Evolutionary conservation across 2,329 filamentous ascomycete species (phyloP).

Genomic region (Colletotrichum destructivum): DNA sequence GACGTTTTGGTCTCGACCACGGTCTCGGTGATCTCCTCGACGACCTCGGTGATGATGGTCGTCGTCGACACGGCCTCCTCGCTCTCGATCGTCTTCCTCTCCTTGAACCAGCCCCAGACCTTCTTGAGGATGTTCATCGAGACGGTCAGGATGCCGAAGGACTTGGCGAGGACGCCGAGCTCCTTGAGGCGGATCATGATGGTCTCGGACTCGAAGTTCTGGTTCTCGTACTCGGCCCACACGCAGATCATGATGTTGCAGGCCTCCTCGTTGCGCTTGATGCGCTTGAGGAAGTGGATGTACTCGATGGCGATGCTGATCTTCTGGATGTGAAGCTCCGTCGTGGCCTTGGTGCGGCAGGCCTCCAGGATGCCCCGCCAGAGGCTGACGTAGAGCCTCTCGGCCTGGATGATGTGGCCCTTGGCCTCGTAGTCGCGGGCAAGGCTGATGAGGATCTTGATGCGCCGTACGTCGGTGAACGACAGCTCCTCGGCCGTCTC

Average conservation of each 20-base stretch:
- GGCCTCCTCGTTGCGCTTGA: constrained; percentile 54
- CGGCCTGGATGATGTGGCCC: constrained; percentile 52
- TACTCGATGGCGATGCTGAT: constrained; percentile 58
- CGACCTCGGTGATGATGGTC: constrained; percentile 56
- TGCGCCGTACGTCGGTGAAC: constrained; percentile 50
- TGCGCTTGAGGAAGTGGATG: constrained; percentile 51
- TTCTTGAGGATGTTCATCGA: constrained; percentile 54
- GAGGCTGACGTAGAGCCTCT: constrained; percentile 56
- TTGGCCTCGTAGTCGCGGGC: constrained; percentile 53
- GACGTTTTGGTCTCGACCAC: constrained; percentile 52
- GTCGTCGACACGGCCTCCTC: constrained; percentile 54
- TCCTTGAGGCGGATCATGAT: constrained; percentile 55
- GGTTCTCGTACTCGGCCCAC: constrained; percentile 58
- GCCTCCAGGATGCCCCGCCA: constrained; percentile 56
- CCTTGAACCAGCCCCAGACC: constrained; percentile 58
- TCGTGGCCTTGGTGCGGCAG: constrained; percentile 48
- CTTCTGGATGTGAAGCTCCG: constrained; percentile 55
- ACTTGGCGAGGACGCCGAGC: constrained; percentile 52
- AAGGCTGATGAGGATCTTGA: constrained; percentile 54
- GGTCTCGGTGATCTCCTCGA: constrained; percentile 56
- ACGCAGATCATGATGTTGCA: constrained; percentile 57
- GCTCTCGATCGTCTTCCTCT: constrained; percentile 49
- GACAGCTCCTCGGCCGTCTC: constrained; percentile 54
- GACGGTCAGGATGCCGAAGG: constrained; percentile 53
- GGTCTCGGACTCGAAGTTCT: constrained; percentile 50